Conservation (phyloP, 176 grass and related monocot species). For the Microstegium vimineum region DNA sequence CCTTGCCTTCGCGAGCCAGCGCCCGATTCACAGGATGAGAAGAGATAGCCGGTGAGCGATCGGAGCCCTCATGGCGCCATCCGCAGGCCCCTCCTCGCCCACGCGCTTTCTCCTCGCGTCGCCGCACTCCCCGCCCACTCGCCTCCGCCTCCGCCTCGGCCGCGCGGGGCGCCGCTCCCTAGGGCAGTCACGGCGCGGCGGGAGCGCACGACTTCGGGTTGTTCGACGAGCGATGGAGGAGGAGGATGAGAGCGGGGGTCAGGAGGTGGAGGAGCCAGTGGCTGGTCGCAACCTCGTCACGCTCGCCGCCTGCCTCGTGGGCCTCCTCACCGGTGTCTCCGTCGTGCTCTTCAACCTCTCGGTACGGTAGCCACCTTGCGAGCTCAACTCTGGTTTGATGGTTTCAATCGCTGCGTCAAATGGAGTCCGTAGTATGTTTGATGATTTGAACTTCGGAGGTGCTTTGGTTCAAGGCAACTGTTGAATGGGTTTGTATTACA, state of each 20-base stretch:
- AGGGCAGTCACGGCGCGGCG: neutral
- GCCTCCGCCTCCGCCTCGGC: neutral
- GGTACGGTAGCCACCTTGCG: slow-evolving; percentile 37
- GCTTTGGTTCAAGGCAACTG: neutral
- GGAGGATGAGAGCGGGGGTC: slow-evolving; percentile 2
- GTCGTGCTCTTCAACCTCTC: slow-evolving; percentile 86
- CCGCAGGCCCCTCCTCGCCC: neutral
- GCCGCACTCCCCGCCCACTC: neutral
- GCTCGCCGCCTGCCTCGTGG: slow-evolving; percentile 77
- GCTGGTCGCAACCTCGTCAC: slow-evolving; percentile 64
- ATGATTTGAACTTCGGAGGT: neutral
- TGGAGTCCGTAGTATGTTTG: neutral
- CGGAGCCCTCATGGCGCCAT: slow-evolving; percentile 22
- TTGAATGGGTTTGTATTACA: neutral
- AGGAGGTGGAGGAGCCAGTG: slow-evolving; percentile 29
- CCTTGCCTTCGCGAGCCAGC: neutral
- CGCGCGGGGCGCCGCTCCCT: neutral
- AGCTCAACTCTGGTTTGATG: neutral
- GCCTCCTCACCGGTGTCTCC: slow-evolving; percentile 74
- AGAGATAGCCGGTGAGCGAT: neutral
- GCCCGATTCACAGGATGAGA: slow-evolving; percentile 4
- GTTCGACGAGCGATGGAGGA: slow-evolving; percentile 17
- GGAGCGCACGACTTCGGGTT: neutral
- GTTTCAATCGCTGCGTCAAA: neutral
- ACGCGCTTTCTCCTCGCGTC: slow-evolving; percentile 22